Evolutionary conservation across 345 rosid genomes (phyloP).

Genomic region (Boechera stricta): DNA sequence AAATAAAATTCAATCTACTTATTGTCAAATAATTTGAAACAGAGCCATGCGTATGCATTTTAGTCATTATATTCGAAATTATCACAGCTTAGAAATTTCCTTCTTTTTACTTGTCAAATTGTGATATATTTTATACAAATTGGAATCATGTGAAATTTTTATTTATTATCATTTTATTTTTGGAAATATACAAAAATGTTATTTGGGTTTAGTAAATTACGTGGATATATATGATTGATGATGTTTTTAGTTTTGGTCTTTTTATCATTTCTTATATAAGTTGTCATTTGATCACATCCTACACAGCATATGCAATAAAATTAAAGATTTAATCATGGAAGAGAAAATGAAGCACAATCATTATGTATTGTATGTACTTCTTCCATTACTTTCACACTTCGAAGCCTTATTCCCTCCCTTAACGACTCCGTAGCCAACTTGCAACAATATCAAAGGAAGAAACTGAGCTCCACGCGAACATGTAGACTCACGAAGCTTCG

Average conservation of each 20-base stretch:
- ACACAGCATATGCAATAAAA: neutral
- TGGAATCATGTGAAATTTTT: neutral
- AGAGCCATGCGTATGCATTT: neutral
- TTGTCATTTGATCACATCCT: neutral
- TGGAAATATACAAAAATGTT: neutral
- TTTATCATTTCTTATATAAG: neutral
- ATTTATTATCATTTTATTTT: neutral
- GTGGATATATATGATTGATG: neutral
- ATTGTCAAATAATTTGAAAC: too few relatives aligned
- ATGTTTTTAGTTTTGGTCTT: too few relatives aligned
- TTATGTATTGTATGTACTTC: neutral
- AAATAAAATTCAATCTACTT: too few relatives aligned
- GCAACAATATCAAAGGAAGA: neutral
- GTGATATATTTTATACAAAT: neutral
- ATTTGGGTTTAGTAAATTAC: neutral
- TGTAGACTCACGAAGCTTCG: neutral
- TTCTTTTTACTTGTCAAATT: neutral
- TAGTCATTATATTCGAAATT: neutral
- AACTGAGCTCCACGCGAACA: neutral
- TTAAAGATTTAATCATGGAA: neutral
- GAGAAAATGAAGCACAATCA: slow-evolving; percentile 11
- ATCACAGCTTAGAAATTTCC: neutral
- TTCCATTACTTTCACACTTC: neutral
- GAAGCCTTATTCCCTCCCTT: neutral
- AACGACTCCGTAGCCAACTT: neutral